Percentiles rank a stretch among this genome's conserved stretches.
phyloP scores from a whole-genome alignment of 2,329 filamentous ascomycete species.

The Microdochium bolleyi region DNA sequence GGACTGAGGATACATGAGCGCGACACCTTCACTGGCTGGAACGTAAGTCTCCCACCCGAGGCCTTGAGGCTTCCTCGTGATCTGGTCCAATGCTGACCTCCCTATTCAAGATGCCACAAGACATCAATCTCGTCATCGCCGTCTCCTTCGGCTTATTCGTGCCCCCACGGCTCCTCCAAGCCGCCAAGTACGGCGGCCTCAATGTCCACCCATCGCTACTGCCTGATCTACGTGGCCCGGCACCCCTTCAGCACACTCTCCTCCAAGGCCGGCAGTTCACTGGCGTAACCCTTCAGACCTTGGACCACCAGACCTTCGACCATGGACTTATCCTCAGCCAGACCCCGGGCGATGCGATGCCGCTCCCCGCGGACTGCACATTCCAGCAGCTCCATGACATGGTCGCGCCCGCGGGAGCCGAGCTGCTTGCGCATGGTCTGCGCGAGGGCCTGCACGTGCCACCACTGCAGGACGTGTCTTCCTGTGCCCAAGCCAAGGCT shows the following conservation, averaged over 20 bases:
- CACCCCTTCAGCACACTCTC: conserved; percentile 81
- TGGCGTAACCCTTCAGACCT: conserved; percentile 80
- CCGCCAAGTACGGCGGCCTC: conserved; percentile 73
- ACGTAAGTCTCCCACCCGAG: conserved; percentile 43
- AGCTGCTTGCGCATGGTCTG: conserved; percentile 63
- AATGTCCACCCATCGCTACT: conserved; percentile 92
- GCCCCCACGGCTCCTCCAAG: conserved; percentile 63
- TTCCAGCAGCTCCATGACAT: conserved; percentile 40
- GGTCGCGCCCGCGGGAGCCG: conserved; percentile 57
- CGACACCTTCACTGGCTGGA: conserved; percentile 78
- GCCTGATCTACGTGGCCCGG: conserved; percentile 77
- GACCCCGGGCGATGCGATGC: conserved; percentile 50
- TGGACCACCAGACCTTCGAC: conserved; percentile 72
- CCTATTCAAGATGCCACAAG: conserved; percentile 43
- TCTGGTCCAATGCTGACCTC: too few relatives aligned
- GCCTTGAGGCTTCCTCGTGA: too few relatives aligned
- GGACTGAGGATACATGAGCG: conserved; percentile 63
- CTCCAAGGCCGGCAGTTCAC: conserved; percentile 52
- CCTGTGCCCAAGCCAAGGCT: conserved; percentile 11
- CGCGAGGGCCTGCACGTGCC: conserved; percentile 55
- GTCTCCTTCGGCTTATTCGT: conserved; percentile 94
- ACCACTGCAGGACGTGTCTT: conserved; percentile 33
- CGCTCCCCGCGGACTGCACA: conserved; percentile 34
- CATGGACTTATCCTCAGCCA: conserved; percentile 69
- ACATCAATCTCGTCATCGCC: conserved; percentile 74